Conservation (phyloP, 352 stramenopile species). For the Peronospora destructor region DNA sequence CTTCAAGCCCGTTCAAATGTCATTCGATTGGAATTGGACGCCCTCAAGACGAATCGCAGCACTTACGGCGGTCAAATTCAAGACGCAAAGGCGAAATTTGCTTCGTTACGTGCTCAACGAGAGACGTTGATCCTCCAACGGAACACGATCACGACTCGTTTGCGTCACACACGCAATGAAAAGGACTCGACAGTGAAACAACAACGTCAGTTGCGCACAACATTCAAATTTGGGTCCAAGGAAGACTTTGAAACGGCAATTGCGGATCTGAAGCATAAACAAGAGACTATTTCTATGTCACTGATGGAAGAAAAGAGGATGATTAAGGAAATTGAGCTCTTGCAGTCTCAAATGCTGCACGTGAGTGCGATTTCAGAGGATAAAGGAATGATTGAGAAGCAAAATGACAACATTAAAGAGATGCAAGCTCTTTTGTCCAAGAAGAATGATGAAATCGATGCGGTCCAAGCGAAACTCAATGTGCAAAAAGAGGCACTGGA, state of each 20-base stretch:
- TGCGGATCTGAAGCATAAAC: constrained; percentile 73
- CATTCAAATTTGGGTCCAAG: constrained; percentile 83
- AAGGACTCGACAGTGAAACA: constrained; percentile 72
- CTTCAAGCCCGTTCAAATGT: constrained; percentile 81
- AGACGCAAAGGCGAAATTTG: constrained; percentile 77
- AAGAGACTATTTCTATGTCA: constrained; percentile 95
- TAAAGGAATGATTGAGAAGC: constrained; percentile 73
- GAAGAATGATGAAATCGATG: constrained; percentile 94
- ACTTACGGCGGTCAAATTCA: constrained; percentile 86
- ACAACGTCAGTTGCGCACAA: constrained; percentile 49
- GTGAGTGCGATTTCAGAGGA: constrained; percentile 79
- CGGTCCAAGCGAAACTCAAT: constrained; percentile 89
- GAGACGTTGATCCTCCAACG: constrained; percentile 83
- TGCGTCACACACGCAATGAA: constrained; percentile 75
- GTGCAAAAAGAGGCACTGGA: constrained; percentile 85
- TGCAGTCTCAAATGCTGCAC: constrained; percentile 87
- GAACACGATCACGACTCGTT: constrained; percentile 74
- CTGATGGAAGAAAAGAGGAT: constrained; percentile 95
- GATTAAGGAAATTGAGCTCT: constrained; percentile 93
- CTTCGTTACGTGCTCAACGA: constrained; percentile 75
- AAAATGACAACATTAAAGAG: constrained; percentile 77
- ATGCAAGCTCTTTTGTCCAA: constrained; percentile 59
- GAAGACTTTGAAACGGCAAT: constrained; percentile 92
- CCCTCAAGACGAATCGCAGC: constrained; percentile 70
- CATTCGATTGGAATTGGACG: constrained; percentile 71